Evolutionary conservation across 257 asterid species (phyloP), one percentile per base, ranked within the genome.

Genomic region (Phtheirospermum japonicum): DNA sequence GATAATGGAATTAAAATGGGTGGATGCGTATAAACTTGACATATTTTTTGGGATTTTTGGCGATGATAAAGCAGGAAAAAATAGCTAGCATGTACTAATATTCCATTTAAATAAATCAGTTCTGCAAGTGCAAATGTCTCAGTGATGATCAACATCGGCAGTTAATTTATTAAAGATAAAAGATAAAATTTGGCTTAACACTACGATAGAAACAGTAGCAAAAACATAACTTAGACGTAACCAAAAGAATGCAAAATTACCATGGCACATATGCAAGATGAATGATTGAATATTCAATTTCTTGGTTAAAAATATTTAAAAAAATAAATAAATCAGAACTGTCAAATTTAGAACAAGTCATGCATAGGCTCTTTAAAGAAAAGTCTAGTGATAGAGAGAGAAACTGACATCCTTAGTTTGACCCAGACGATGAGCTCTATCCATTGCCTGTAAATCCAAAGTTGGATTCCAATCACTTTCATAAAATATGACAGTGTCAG

Each of bases 381-480:
- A 17, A 58, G 31, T 31, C 31, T 30, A 71, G 62, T 49, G 28
- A 32, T 0, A 20, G 10, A 57, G 58, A 50, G 54, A 61, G 56
- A 78, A 48, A 80, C 85, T 70, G 46, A 89, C 99, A 71, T 89
- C 85, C 72, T 85, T 89, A 58, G 99, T 92, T 79, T 92, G 99
- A 46, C 99, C 99, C 59, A 92, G 82, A 64, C 99, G 89, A 75
- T 92, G 99, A 57, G 97, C 97, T 78, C 99, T 82, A 68, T 92
- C 99, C 97, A 89, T 89, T 30, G 99, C 99, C 76, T 92, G 99
- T 30, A 89, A 78, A 82, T 92, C 99, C 75, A 92, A 71, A 57
- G 99, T 89, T 11, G 99, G 99, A 73, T 92, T 92, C 99, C 99
- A 92, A 79, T 92, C 99, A 73, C 97, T 92, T 77, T 92, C 99